Evolutionary conservation across 148 eudicot genomes (phyloP).

Genomic region (Diospyros kaki): DNA sequence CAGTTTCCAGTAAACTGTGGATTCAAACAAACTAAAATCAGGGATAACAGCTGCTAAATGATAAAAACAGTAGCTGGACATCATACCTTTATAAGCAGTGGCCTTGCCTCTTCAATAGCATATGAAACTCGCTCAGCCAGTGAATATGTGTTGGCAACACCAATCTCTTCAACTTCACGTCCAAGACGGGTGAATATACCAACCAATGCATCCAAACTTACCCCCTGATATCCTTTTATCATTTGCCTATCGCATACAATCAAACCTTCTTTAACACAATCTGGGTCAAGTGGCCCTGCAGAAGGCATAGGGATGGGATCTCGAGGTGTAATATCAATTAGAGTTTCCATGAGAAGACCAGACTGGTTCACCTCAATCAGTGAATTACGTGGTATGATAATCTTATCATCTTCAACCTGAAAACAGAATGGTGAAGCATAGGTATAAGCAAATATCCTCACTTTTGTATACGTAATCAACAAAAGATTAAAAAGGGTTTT

Average conservation of each 20-base stretch:
- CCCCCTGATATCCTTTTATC: constrained; percentile 79
- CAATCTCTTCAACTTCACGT: constrained; percentile 83
- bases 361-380: constrained; percentile 91
- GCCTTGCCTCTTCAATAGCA: constrained; percentile 82
- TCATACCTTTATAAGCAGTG: constrained; percentile 73
- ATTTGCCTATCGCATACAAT: constrained; percentile 88
- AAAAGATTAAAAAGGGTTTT: not conserved
- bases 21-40: not conserved
- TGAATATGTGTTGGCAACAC: constrained; percentile 62
- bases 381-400: constrained; percentile 82
- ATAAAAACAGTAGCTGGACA: constrained; percentile 22
- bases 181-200: constrained; percentile 94
- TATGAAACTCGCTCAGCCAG: constrained; percentile 64
- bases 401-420: constrained; percentile 90
- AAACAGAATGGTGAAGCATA: constrained; percentile 17
- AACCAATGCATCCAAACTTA: constrained; percentile 90
- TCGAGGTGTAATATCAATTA: constrained; percentile 87
- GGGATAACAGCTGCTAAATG: constrained; percentile 4
- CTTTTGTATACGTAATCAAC: not conserved
- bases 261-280: constrained; percentile 74
- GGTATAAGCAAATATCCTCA: not conserved
- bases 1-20: not conserved
- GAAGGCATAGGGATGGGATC: constrained; percentile 83
- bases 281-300: constrained; percentile 69
- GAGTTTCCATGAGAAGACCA: constrained; percentile 95